Evolutionary conservation across 129 eudicot genomes (phyloP), one percentile per base, ranked within the genome.

Genomic region (Rutidosis leptorrhynchoides): DNA sequence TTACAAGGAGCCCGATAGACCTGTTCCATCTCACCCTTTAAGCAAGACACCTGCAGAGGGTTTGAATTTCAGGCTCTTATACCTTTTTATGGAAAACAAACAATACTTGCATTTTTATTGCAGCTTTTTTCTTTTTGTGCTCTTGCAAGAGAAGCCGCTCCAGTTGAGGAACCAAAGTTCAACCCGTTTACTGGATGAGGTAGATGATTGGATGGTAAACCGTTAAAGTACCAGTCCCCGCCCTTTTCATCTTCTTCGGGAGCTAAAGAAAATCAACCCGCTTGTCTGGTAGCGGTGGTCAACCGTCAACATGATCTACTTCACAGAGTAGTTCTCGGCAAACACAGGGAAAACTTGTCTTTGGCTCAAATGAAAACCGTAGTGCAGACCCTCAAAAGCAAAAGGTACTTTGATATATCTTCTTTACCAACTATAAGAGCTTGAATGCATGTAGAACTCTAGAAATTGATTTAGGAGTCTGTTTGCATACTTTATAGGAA

Each of bases 331-430:
- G 51, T 49, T 78, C 78, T 71, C 93, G 95, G 57, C 97, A 84
- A 56, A 42, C 84, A 0, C 97, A 90, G 64, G 97, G 97, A 22
- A 90, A 90, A 76, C 97, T 90, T 51, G 97, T 90, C 6, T 90
- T 90, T 67, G 96, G 97, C 33, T 83, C 95, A 64, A 81, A 79
- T 74, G 77, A 83, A 29, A 82, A 59, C 48, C 84, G 84, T 51
- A 17, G 77, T 30, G 66, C 61, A 26, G 83, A 71, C 19, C 62
- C 81, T 14, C 84, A 66, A 76, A 90, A 90, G 92, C 87, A 66
- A 78, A 90, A 90, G 97, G 97, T 90, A 71, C 37, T 49, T 46
- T 16, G 5, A 45, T 45, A 35, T 12, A 35, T 21, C 55, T 25
- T 43, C 7, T 22, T 1, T 5, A 35, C 0, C 9, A 12, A 35